Percentiles rank a stretch among this genome's conserved stretches.
These are phyloP conservation scores for Ceratobasidium sp. DNA, from an alignment of 1,284 basidiomycete species.

Conservation along the genomic window DNA sequence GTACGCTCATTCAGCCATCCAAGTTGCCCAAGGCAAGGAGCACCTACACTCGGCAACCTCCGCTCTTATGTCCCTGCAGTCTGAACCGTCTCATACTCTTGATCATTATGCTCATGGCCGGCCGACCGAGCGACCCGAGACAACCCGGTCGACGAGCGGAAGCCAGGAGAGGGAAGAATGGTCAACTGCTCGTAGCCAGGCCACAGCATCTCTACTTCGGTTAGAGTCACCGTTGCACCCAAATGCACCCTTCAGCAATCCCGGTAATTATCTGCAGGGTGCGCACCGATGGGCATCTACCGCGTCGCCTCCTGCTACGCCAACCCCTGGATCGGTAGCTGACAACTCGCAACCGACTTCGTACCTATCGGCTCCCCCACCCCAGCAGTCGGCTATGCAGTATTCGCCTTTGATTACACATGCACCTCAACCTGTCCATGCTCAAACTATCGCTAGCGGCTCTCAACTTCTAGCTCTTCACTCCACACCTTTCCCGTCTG, in stretches of 20 bases:
- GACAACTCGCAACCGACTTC: constrained; percentile 24
- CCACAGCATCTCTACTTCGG: constrained; percentile 12
- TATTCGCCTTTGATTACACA: constrained; percentile 23
- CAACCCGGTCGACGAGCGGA: constrained; percentile 7
- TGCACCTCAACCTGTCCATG: constrained; percentile 31
- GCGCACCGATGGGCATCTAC: constrained; percentile 36
- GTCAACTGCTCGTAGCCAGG: constrained; percentile 8
- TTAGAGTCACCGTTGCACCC: constrained; percentile 17
- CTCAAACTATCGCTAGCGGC: constrained; percentile 9
- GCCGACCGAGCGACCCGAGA: constrained; percentile 2
- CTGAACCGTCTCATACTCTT: constrained; percentile 27
- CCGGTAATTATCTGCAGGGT: constrained; percentile 34
- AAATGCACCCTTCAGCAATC: constrained; percentile 11
- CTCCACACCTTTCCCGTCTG: constrained; percentile 23
- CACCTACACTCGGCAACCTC: constrained; percentile 40
- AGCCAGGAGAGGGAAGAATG: constrained; percentile 18
- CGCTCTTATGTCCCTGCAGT: constrained; percentile 40
- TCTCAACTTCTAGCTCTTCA: constrained; percentile 35
- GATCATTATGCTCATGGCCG: constrained; percentile 27
- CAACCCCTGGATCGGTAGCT: constrained; percentile 16
- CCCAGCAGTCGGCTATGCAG: constrained; percentile 12
- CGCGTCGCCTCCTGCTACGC: constrained; percentile 35
- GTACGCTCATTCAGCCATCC: constrained; percentile 33
- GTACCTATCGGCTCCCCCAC: constrained; percentile 25
- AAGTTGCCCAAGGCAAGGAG: constrained; percentile 39